Evolutionary conservation across 2,329 filamentous ascomycete genomes (phyloP).

Genomic region (Hirsutella minnesotensis): DNA sequence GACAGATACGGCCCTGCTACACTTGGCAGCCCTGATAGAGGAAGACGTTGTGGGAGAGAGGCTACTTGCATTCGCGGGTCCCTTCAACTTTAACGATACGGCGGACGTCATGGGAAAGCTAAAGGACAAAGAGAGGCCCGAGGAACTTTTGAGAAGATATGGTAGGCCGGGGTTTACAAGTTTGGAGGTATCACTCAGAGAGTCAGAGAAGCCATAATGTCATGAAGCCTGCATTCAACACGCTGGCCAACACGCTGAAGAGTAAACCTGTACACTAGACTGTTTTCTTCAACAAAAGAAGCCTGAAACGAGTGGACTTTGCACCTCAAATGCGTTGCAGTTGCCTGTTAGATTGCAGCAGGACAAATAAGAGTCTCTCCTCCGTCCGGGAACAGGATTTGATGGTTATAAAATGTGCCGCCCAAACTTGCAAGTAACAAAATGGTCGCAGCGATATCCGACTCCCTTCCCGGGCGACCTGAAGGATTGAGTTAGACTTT

Average conservation of each 20-base stretch:
- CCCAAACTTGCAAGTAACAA: background rate
- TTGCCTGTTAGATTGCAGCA: background rate
- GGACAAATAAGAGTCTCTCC: constrained; percentile 1
- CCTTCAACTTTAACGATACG: constrained; percentile 9
- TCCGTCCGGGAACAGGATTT: constrained; percentile 1
- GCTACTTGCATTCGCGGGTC: constrained; percentile 11
- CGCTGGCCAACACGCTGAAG: too few relatives aligned
- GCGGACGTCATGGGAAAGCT: background rate
- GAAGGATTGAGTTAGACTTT: background rate
- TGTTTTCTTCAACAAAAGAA: too few relatives aligned
- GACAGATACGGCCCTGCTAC: constrained; percentile 12
- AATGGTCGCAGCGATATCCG: constrained; percentile 1
- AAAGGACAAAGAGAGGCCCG: background rate
- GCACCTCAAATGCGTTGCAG: too few relatives aligned
- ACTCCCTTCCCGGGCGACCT: background rate
- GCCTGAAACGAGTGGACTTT: too few relatives aligned
- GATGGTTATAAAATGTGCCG: constrained; percentile 1
- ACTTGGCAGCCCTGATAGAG: constrained; percentile 13
- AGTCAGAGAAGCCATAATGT: background rate
- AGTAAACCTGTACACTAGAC: too few relatives aligned
- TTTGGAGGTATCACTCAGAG: background rate
- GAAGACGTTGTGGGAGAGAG: constrained; percentile 11
- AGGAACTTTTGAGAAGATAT: constrained; percentile 1
- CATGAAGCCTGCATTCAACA: too few relatives aligned
- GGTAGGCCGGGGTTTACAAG: background rate